Evolutionary conservation across 176 grass and related monocot species (phyloP).

Genomic region (Echinochloa phyllopogon): DNA sequence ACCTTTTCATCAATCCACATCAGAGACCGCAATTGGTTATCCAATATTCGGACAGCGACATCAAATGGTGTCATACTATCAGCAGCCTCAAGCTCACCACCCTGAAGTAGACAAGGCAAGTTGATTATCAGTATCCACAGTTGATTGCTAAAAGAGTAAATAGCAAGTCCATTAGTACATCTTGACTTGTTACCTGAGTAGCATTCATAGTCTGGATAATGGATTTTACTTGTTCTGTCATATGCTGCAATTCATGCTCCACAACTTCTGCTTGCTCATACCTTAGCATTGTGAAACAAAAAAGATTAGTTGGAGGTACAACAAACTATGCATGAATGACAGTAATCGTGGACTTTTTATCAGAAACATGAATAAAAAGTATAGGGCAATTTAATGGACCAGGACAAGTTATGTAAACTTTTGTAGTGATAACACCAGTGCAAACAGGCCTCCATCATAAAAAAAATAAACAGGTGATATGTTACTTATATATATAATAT

Average conservation of each 20-base stretch:
- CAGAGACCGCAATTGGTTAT: slow-evolving; percentile 94
- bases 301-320: slow-evolving; percentile 6
- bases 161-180: slow-evolving; percentile 31
- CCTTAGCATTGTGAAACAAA: slow-evolving; percentile 67
- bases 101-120: slow-evolving; percentile 54
- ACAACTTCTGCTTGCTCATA: slow-evolving; percentile 88
- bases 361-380: slow-evolving; percentile 1
- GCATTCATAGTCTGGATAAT: slow-evolving; percentile 94
- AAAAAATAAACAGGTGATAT: neutral
- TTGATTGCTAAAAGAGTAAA: neutral
- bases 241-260: slow-evolving; percentile 89
- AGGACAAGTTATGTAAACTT: neutral
- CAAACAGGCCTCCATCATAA: neutral
- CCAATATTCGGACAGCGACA: slow-evolving; percentile 93
- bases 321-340: neutral
- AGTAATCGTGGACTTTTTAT: neutral
- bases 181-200: slow-evolving; percentile 63
- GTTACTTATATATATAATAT: neutral
- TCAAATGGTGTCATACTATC: slow-evolving; percentile 95
- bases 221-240: slow-evolving; percentile 97
- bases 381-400: neutral
- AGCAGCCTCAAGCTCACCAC: slow-evolving; percentile 64
- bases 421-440: neutral
- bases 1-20: slow-evolving; percentile 99
- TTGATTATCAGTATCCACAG: neutral